Conservation (phyloP, 345 rosid species). For the Sisymbrium altissimum region DNA sequence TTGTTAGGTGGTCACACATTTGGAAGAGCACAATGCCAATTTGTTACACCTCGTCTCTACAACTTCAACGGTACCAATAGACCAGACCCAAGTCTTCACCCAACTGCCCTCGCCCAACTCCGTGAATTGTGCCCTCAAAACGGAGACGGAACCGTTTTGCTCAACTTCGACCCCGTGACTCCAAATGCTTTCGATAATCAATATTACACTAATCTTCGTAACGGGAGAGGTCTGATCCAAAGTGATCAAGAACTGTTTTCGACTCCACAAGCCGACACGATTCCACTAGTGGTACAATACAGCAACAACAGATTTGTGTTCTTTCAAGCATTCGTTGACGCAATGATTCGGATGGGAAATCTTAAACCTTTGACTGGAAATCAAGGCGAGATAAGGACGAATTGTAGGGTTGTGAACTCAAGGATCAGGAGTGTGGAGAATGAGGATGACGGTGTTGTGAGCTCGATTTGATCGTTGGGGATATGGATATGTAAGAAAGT, state of each 20-base stretch:
- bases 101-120: slow-evolving; percentile 35
- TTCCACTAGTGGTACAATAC: slow-evolving; percentile 20
- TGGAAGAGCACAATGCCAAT: slow-evolving; percentile 52
- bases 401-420: slow-evolving; percentile 39
- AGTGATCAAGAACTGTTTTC: slow-evolving; percentile 38
- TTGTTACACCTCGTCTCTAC: slow-evolving; percentile 41
- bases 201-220: slow-evolving; percentile 50
- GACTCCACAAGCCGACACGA: slow-evolving; percentile 32
- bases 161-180: slow-evolving; percentile 46
- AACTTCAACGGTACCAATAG: slow-evolving; percentile 39
- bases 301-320: slow-evolving; percentile 33
- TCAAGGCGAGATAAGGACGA: slow-evolving; percentile 43
- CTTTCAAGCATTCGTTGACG: slow-evolving; percentile 40
- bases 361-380: slow-evolving; percentile 40
- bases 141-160: slow-evolving; percentile 41
- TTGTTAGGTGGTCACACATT: slow-evolving; percentile 66
- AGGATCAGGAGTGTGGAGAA: slow-evolving; percentile 9
- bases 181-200: slow-evolving; percentile 45
- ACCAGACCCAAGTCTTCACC: slow-evolving; percentile 52
- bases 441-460: slow-evolving; percentile 11
- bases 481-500: slow-evolving; percentile 10
- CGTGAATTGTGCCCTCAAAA: slow-evolving; percentile 46
- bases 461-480: neutral
- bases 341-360: slow-evolving; percentile 60
- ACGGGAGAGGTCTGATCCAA: slow-evolving; percentile 22